Evolutionary conservation across 345 rosid genomes (phyloP).

Genomic region (Eutrema heterophyllum): DNA sequence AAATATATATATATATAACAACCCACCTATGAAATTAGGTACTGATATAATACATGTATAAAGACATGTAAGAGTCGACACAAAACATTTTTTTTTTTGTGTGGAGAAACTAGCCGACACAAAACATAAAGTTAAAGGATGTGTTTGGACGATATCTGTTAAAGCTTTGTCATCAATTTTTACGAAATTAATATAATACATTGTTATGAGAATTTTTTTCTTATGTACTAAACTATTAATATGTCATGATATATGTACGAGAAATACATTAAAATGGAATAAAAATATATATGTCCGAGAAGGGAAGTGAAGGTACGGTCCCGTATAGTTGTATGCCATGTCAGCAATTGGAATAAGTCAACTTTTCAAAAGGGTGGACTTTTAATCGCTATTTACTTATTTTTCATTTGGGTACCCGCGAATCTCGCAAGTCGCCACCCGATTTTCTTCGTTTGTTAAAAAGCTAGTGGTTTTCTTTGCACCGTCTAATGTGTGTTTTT

Average conservation of each 20-base stretch:
- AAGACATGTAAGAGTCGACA: not conserved
- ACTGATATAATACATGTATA: not conserved
- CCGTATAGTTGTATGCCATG: constrained; percentile 23
- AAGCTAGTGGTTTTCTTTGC: too few species aligned
- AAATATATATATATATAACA: not conserved
- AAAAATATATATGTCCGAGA: constrained; percentile 4
- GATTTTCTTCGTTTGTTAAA: not conserved
- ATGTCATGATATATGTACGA: not conserved
- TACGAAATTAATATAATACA: constrained; percentile 1
- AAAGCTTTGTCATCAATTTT: not conserved
- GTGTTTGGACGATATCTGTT: not conserved
- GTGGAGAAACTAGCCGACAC: not conserved
- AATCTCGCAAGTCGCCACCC: constrained; percentile 23
- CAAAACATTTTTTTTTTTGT: not conserved
- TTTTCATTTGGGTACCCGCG: not conserved
- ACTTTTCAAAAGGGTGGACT: constrained; percentile 13
- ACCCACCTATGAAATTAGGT: not conserved
- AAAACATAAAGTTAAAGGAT: not conserved
- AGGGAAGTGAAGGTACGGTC: constrained; percentile 19
- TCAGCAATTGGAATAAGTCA: constrained; percentile 22
- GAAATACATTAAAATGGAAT: not conserved
- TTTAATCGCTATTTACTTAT: not conserved
- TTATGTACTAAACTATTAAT: not conserved
- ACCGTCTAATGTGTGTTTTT: not conserved
- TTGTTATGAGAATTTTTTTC: not conserved